Percentiles rank a stretch among this genome's conserved stretches.
Evolutionary conservation across 495 filamentous ascomycete genomes (phyloP).

Genomic region (Aspergillus homomorphus): DNA sequence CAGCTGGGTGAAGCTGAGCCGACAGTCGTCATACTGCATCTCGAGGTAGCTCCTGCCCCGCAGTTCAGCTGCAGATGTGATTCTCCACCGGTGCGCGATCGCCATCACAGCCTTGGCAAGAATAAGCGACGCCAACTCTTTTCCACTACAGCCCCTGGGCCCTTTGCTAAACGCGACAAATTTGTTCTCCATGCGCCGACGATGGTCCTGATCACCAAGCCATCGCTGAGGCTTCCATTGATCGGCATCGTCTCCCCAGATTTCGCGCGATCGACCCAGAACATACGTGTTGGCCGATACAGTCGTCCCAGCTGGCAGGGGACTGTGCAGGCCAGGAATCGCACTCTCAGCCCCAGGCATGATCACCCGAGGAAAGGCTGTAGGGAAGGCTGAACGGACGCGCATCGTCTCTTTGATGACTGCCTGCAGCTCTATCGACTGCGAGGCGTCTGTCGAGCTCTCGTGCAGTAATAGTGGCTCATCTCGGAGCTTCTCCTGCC

Average conservation of each 20-base stretch:
- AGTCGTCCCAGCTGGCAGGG: constrained; percentile 58
- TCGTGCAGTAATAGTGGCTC: not conserved
- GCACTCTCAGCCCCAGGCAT: constrained; percentile 17
- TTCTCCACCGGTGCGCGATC: constrained; percentile 13
- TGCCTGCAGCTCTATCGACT: constrained; percentile 58
- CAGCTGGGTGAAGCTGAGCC: constrained; percentile 1
- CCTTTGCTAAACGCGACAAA: constrained; percentile 23
- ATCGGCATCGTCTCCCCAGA: constrained; percentile 58
- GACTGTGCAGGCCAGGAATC: constrained; percentile 29
- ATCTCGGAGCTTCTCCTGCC: constrained; percentile 17
- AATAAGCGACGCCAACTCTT: constrained; percentile 20
- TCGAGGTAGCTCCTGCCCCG: constrained; percentile 15
- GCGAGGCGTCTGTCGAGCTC: constrained; percentile 18
- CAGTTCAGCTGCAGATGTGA: constrained; percentile 14
- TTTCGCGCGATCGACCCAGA: constrained; percentile 47
- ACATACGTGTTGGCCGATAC: constrained; percentile 57
- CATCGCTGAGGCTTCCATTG: constrained; percentile 55
- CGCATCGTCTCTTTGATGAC: constrained; percentile 74
- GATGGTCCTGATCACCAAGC: constrained; percentile 46
- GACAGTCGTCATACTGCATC: constrained; percentile 21
- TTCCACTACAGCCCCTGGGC: constrained; percentile 17
- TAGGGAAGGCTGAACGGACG: constrained; percentile 68
- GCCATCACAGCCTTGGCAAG: constrained; percentile 13
- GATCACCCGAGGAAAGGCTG: constrained; percentile 53
- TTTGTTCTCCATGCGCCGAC: constrained; percentile 33